These are phyloP conservation scores for Mesembryanthemum crystallinum DNA, from an alignment of 148 eudicot genomes.

Conservation along the genomic window DNA sequence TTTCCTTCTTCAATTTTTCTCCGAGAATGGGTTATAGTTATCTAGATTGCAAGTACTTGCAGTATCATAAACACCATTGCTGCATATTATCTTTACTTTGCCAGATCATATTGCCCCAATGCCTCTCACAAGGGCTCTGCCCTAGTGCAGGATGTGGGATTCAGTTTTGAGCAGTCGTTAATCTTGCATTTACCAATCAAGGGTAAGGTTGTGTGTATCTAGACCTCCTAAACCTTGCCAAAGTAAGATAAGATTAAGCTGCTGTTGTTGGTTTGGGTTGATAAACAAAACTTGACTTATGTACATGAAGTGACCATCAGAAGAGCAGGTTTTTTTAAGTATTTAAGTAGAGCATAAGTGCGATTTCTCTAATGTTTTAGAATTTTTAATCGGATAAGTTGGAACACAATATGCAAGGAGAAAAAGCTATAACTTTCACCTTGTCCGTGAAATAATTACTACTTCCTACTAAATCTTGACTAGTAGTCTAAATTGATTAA, in stretches of 20 bases:
- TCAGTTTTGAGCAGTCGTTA: neutral
- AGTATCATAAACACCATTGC: too few species aligned
- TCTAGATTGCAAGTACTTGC: neutral
- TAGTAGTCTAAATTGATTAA: neutral
- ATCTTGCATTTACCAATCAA: neutral
- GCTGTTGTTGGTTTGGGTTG: too few species aligned
- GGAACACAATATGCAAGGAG: neutral
- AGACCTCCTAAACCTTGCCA: too few species aligned
- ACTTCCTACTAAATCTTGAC: neutral
- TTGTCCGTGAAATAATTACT: neutral
- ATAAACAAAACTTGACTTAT: neutral
- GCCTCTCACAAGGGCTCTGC: neutral
- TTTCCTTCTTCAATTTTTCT: too few species aligned
- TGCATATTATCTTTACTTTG: too few species aligned
- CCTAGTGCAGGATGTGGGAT: neutral
- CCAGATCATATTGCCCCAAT: too few species aligned
- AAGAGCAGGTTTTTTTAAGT: neutral
- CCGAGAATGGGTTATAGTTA: too few species aligned
- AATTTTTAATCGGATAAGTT: neutral
- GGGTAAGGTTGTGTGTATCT: too few species aligned
- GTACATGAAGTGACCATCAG: neutral
- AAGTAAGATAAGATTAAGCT: too few species aligned
- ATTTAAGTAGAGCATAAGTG: neutral
- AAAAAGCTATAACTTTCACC: neutral
- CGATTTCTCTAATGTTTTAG: neutral